Percentiles rank a stretch among this genome's conserved stretches.
Conservation (phyloP, 371 early-diverging fungal genomes). For the Mortierella sp. region DNA sequence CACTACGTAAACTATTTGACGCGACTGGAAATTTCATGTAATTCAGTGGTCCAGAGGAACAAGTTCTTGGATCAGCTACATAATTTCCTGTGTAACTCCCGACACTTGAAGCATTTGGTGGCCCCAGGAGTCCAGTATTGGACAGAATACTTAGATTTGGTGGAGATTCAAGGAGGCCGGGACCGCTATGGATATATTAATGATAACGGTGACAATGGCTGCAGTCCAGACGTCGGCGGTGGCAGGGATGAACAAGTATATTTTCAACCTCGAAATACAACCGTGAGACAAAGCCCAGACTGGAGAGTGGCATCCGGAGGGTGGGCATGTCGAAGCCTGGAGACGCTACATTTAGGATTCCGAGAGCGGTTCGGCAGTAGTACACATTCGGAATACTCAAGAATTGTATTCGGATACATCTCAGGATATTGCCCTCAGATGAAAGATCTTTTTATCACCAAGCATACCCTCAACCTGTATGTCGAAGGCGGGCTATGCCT, state of each 20-base stretch:
- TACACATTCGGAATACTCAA: background rate
- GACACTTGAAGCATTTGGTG: conserved; percentile 16
- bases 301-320: background rate
- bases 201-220: too few species aligned
- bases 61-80: conserved; percentile 2
- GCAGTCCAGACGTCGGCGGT: too few species aligned
- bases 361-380: background rate
- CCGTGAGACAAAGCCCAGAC: background rate
- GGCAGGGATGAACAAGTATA: background rate
- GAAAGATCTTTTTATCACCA: conserved; percentile 5
- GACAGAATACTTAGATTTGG: conserved; percentile 15
- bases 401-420: conserved; percentile 20
- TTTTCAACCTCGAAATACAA: background rate
- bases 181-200: too few species aligned
- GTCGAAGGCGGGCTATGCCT: conserved; percentile 18
- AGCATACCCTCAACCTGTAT: background rate
- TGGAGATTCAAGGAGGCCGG: too few species aligned
- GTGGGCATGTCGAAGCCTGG: conserved; percentile 15
- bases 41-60: background rate
- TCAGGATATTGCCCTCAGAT: conserved; percentile 7
- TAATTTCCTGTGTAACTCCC: conserved; percentile 8
- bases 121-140: conserved; percentile 8
- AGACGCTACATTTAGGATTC: conserved; percentile 21
- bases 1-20: conserved; percentile 16
- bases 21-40: background rate